Evolutionary conservation across 495 filamentous ascomycete species (phyloP), one percentile per base, ranked within the genome.

Genomic region (Tuber indicum): DNA sequence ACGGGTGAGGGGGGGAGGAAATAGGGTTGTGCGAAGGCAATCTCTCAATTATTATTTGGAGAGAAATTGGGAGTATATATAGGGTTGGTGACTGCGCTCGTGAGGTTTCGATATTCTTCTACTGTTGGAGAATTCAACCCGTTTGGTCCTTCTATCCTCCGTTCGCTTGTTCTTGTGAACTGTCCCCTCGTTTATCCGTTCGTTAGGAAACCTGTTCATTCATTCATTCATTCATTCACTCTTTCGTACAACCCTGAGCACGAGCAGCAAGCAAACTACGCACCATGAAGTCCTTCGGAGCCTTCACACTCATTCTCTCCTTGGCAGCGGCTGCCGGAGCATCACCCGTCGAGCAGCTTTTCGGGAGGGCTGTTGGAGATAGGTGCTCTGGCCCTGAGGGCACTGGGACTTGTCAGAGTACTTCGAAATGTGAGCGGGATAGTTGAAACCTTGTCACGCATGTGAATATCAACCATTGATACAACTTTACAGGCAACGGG

Each of bases 341-440:
- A 36, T 73, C 70, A 5, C 75, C 75, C 21, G 36, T 76, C 3
- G 75, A 73, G 23, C 75, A 77, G 16, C 71, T 45, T 23, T 39
- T 77, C 44, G 71, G 6, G 45, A 42, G 71, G 39, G 71, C 71
- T 44, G 71, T 72, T 9, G 71, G 71, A 16, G 71, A 46, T 72
- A 17, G n/a, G 41, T 72, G 71, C 71, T 44, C 71, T 46, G 71
- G 10, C 36, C 71, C 71, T 1, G 71, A 36, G n/a, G 71, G 71
- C 3, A 43, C 12, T 19, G 71, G 71, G 44, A 72, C 71, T 3
- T 72, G 36, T 46, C 41, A n/a, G 41, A 46, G 44, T 46, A 42
- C 41, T 72, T 72, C 71, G 16, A 10, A n/a, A 42, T 72, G 71
- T 72, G 32, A 66, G 58, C 32, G 17, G 26, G 58, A 66, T 19